Base-by-base conservation (phyloP, 2,329 filamentous ascomycete genomes). In the Fusarium burgessii region DNA sequence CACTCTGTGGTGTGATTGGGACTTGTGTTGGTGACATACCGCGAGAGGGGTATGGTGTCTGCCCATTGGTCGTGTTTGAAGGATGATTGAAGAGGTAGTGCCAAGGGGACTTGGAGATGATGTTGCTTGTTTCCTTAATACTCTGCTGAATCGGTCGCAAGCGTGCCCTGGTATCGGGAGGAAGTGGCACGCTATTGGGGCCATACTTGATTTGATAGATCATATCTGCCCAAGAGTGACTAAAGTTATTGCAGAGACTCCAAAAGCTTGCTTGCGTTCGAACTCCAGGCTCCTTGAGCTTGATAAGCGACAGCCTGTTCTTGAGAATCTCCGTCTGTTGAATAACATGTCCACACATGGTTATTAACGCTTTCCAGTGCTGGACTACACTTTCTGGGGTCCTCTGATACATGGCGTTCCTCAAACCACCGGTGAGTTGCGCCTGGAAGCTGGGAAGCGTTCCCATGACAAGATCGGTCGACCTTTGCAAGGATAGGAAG, bases 1-100 rank as follows among this genome's bases (percentile, higher is more conserved):
- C 95, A 74, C 93, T 96, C 68, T 97, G 88, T 11, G 95, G 95
- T 2, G 95, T 98, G 76, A 96, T 94, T 12, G 95, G 94, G 40
- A 84, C 77, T 58, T 78, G 76, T 17, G 67, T 77, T 61, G 70
- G 77, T 23, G 78, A 80, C 61, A 76, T 73, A 42, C 72, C 71
- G 20, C 77, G 72, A 25, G 74, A 72, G 15, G 74, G 70, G 56
- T 68, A 77, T 17, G 72, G 64, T 12, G 65, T 63, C 20, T 70
- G 67, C 11, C 74, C 65, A 41, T 74, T 68, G 23, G 72, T 62
- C 18, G 58, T 51, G 10, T 61, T 50, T 7, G 61, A 58, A 9
- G 63, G 74, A 25, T 61, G 75, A 29, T 51, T 51, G 58, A 81
- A 63, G 42, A 86, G 81, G 57, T 87, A 84, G 10, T 83, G 81